Evolutionary conservation across 495 filamentous ascomycete genomes (phyloP).

Genomic region (Hypomontagnella monticulosa): DNA sequence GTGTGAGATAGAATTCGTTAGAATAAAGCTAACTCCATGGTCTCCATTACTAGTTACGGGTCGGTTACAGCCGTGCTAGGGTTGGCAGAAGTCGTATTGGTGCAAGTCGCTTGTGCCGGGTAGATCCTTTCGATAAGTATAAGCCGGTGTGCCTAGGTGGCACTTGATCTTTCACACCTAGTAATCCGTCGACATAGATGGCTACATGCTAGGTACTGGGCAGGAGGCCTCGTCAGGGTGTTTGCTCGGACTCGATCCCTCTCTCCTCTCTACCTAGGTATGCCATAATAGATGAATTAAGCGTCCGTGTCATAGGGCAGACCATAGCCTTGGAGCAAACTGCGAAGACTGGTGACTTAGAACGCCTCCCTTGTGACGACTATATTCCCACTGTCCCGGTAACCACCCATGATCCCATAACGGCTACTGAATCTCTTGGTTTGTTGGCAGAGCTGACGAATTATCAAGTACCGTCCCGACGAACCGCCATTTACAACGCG

Average conservation of each 20-base stretch:
- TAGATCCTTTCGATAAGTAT: slow-evolving; percentile 17
- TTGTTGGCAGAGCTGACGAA: slow-evolving; percentile 6
- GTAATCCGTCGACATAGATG: too few species aligned
- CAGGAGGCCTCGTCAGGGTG: too few species aligned
- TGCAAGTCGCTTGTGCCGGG: background rate
- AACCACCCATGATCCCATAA: background rate
- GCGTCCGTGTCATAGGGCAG: too few species aligned
- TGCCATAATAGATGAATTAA: too few species aligned
- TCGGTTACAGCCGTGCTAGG: background rate
- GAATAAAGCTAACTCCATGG: background rate
- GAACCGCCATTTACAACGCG: background rate
- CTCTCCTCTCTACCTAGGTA: too few species aligned
- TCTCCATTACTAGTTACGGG: background rate
- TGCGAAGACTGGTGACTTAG: too few species aligned
- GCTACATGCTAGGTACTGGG: too few species aligned
- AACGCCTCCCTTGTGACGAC: background rate
- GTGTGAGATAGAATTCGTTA: background rate
- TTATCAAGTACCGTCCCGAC: background rate
- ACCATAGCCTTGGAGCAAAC: too few species aligned
- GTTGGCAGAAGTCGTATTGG: background rate
- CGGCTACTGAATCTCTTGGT: background rate
- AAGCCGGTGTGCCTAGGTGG: background rate
- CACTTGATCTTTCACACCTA: background rate
- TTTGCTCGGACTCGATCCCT: too few species aligned
- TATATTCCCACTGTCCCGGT: background rate